These are phyloP conservation scores for Actinomortierella ambigua DNA, from an alignment of 371 early-diverging fungal genomes.

Conservation along the genomic window DNA sequence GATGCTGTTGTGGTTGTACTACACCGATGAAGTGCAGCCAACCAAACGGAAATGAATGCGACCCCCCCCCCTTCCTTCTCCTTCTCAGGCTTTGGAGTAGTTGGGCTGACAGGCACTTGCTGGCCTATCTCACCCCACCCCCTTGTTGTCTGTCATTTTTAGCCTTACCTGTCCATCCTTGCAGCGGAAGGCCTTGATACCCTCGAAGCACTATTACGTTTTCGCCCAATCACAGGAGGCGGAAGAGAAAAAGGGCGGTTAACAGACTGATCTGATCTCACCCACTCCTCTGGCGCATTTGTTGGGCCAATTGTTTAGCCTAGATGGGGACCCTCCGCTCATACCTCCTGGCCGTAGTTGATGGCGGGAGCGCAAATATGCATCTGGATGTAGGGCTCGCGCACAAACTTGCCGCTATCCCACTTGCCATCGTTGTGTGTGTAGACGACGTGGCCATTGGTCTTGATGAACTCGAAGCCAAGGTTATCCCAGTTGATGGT, in stretches of 20 bases:
- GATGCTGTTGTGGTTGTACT: too few species aligned
- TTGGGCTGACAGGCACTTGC: too few species aligned
- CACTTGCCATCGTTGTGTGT: slow-evolving; percentile 66
- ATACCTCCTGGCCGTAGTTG: slow-evolving; percentile 78
- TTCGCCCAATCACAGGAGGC: background rate
- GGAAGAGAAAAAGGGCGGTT: background rate
- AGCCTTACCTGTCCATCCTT: slow-evolving; percentile 69
- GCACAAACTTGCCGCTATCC: slow-evolving; percentile 66
- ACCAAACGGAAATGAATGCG: too few species aligned
- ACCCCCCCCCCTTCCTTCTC: too few species aligned
- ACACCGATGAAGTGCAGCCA: too few species aligned
- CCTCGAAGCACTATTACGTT: slow-evolving; percentile 81
- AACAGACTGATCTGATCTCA: background rate
- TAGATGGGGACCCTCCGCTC: background rate
- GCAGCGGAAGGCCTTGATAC: slow-evolving; percentile 82
- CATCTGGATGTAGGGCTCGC: slow-evolving; percentile 52
- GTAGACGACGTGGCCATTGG: slow-evolving; percentile 69
- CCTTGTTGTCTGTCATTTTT: too few species aligned
- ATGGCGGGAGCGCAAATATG: slow-evolving; percentile 66
- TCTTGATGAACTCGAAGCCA: slow-evolving; percentile 70
- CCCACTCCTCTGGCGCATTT: background rate
- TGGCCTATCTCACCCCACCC: too few species aligned
- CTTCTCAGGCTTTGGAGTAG: too few species aligned
- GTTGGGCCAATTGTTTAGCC: background rate
- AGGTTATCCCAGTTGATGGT: slow-evolving; percentile 72